phyloP scores from a whole-genome alignment of 257 asterid genomes.

The Ballota nigra region DNA sequence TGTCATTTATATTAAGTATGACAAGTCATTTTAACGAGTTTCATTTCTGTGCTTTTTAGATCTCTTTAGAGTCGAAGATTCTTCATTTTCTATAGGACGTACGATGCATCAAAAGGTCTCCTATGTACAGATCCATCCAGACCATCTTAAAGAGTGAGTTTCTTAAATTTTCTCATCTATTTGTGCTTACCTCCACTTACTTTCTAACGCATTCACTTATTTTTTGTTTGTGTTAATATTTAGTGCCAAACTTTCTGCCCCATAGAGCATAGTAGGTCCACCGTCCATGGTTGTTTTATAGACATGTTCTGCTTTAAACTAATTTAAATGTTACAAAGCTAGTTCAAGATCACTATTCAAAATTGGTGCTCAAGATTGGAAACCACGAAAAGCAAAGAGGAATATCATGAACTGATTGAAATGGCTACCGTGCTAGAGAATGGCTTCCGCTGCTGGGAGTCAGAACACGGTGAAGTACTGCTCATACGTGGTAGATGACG shows the following conservation, averaged over 20 bases:
- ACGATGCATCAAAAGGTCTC: not conserved
- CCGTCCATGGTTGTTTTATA: not conserved
- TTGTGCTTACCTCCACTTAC: not conserved
- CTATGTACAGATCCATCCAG: not conserved
- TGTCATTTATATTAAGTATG: not conserved
- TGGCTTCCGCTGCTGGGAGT: conserved; percentile 68
- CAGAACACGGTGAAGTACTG: conserved; percentile 84
- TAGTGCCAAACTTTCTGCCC: not conserved
- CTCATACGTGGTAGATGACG: conserved; percentile 60
- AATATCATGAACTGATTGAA: not conserved
- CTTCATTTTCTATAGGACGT: not conserved
- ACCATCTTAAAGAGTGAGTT: not conserved
- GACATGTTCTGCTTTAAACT: not conserved
- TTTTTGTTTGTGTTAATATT: not conserved
- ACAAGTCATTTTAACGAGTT: not conserved
- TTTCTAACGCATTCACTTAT: not conserved
- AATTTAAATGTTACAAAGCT: not conserved
- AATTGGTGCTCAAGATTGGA: not conserved
- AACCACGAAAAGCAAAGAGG: not conserved
- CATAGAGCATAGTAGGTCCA: not conserved
- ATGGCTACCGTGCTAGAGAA: conserved; percentile 47
- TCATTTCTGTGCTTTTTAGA: not conserved
- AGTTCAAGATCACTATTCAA: not conserved
- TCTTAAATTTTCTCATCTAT: not conserved
- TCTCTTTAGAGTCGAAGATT: not conserved